Evolutionary conservation across 805 yeast species (phyloP).

Genomic region (Schwanniomyces polymorphus): DNA sequence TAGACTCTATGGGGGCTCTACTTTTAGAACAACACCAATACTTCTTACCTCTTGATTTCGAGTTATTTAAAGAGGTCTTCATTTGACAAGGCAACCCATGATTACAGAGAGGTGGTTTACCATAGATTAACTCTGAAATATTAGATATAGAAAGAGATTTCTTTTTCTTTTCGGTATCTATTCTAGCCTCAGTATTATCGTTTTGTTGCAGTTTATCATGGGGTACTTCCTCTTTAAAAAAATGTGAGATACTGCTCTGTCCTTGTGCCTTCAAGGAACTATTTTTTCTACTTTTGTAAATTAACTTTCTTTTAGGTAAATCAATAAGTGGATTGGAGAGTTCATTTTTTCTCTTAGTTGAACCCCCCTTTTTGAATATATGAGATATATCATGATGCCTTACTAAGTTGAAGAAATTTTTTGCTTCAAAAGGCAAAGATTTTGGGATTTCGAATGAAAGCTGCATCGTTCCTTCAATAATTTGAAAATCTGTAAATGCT

Average conservation of each 20-base stretch:
- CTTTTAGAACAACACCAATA: conserved; percentile 30
- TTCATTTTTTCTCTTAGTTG: conserved; percentile 1
- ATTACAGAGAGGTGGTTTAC: conserved; percentile 25
- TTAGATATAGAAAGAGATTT: conserved; percentile 5
- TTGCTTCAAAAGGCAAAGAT: conserved; percentile 54
- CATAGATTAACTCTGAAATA: conserved; percentile 15
- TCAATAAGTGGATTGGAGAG: neutral
- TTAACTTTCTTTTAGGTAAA: conserved; percentile 8
- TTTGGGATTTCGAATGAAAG: neutral
- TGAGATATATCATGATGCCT: conserved; percentile 33
- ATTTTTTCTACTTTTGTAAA: conserved; percentile 19
- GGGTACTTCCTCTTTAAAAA: conserved; percentile 12
- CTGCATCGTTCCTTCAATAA: conserved; percentile 3
- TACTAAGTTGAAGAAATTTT: conserved; percentile 40
- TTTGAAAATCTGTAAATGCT: conserved; percentile 64
- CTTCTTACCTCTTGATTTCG: conserved; percentile 26
- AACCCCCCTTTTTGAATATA: conserved; percentile 19
- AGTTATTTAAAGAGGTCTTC: conserved; percentile 24
- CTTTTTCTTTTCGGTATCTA: neutral
- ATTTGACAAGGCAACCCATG: conserved; percentile 26
- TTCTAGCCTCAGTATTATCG: neutral
- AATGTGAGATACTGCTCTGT: conserved; percentile 20
- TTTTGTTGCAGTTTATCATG: too few species aligned
- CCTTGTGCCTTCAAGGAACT: conserved; percentile 10
- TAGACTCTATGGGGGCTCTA: neutral